Evolutionary conservation across 2,329 filamentous ascomycete genomes (phyloP), one percentile per base, ranked within the genome.

Genomic region (Cladosporium oxysporum): DNA sequence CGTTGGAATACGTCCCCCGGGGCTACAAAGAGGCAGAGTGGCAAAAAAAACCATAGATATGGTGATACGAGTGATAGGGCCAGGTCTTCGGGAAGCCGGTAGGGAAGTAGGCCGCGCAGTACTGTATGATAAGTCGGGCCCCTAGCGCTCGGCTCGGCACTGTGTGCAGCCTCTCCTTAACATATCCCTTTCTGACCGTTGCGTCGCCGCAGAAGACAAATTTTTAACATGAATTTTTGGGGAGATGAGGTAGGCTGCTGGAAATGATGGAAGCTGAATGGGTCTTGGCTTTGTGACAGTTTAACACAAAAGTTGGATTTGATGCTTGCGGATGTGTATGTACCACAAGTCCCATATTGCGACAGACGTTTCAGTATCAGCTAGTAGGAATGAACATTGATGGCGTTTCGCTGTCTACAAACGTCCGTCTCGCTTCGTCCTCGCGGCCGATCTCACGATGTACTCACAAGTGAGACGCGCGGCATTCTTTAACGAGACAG

Each of bases 221-320:
- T 55, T 31, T 62, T 55, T 50, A 60, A 21, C 8, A 28, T 21
- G 55, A 47, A 18, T 21, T 47, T 6, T 21, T n/a, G 21, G 21
- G n/a, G 52, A 33, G n/a, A 50, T 61, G 58, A 61, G 33, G 58
- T 28, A 35, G 41, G 21, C 41, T 47, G 41, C 41, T 47, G 52
- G 26, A 28, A 18, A 53, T n/a, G 11, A 53, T 53, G 50, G 50
- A 53, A 28, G 50, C 50, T 53, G 50, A 29, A 28, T 53, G 50
- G 50, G 52, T 29, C 52, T 55, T 55, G 52, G 52, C 52, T n/a
- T 33, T 55, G 49, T 29, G 12, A 55, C 41, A 21, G 41, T 47
- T n/a, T n/a, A 7, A 8, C 41, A 21, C n/a, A n/a, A 47, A 21
- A 21, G n/a, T 21, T 47, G 18, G 41, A 47, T 21, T 3, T 21